These are phyloP conservation scores for Eutrema heterophyllum DNA, from an alignment of 345 rosid genomes.

Conservation along the genomic window DNA sequence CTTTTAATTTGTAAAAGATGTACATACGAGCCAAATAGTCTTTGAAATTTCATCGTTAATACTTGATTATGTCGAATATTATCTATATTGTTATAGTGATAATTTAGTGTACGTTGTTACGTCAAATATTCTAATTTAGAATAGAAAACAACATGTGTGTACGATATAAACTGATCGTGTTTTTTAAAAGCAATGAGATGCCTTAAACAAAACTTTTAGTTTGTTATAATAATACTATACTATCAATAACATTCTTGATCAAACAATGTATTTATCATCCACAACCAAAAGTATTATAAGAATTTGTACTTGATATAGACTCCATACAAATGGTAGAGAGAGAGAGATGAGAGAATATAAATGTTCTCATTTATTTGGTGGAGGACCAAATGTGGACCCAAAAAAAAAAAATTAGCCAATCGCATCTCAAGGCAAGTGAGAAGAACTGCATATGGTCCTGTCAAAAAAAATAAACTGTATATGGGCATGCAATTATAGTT, in stretches of 20 bases:
- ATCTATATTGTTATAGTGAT: conserved; percentile 1
- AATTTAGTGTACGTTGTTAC: conserved; percentile 27
- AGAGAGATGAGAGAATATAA: conserved; percentile 21
- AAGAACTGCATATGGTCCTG: neutral
- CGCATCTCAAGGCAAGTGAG: conserved; percentile 6
- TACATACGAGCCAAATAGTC: neutral
- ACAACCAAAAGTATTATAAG: conserved; percentile 15
- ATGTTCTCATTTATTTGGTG: conserved; percentile 29
- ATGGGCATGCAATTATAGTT: conserved; percentile 2
- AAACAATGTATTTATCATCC: conserved; percentile 11
- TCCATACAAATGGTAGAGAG: conserved; percentile 14
- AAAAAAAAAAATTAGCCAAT: conserved; percentile 10
- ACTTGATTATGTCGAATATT: conserved; percentile 24
- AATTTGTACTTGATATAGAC: conserved; percentile 32
- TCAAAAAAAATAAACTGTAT: neutral
- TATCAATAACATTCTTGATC: conserved; percentile 14
- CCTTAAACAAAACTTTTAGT: conserved; percentile 7
- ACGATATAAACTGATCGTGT: conserved; percentile 3
- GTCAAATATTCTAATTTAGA: conserved; percentile 27
- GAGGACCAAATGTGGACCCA: conserved; percentile 32
- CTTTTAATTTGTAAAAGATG: neutral
- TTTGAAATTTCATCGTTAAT: neutral
- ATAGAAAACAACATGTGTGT: conserved; percentile 30
- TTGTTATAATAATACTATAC: conserved; percentile 19
- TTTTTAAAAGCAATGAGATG: conserved; percentile 12